These are phyloP conservation scores for Lactuca saligna DNA, from an alignment of 129 eudicot species.

Conservation along the genomic window DNA sequence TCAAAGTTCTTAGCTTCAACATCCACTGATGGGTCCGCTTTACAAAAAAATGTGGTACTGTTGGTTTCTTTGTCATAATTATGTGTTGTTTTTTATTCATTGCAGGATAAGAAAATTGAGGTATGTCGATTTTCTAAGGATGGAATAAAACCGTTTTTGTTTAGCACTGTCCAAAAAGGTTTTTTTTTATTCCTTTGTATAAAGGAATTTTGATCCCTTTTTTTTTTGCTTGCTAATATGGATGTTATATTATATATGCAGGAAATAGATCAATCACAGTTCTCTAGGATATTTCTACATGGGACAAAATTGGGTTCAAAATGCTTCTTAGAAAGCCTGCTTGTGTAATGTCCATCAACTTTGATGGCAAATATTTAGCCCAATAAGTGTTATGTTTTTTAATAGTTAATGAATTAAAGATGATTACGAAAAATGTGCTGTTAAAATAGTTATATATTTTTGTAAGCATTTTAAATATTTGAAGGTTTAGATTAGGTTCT, in stretches of 20 bases:
- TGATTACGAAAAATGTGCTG: no score
- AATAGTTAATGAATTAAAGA: no score
- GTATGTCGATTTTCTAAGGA: slow-evolving; percentile 91
- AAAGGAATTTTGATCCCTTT: neutral
- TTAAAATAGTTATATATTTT: no score
- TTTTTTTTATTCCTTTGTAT: slow-evolving; percentile 3
- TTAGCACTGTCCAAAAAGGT: slow-evolving; percentile 85
- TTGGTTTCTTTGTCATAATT: slow-evolving; percentile 19
- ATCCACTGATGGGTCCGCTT: slow-evolving; percentile 87
- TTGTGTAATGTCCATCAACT: slow-evolving; percentile 72
- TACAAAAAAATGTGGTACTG: neutral
- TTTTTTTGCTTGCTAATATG: neutral
- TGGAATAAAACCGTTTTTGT: slow-evolving; percentile 89
- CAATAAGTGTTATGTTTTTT: slow-evolving; percentile 49
- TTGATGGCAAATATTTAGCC: slow-evolving; percentile 96
- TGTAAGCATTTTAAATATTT: no score
- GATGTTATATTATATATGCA: slow-evolving; percentile 23
- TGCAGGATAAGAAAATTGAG: slow-evolving; percentile 86
- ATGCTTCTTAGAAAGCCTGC: slow-evolving; percentile 80
- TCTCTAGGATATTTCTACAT: slow-evolving; percentile 92
- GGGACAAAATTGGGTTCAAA: slow-evolving; percentile 84
- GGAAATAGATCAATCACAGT: slow-evolving; percentile 63
- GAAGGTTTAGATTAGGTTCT: slow-evolving; percentile 2
- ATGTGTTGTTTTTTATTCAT: slow-evolving; percentile 4
- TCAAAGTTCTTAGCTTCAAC: slow-evolving; percentile 96